These are phyloP conservation scores for Ogataea trehaloabstinens DNA, from an alignment of 805 yeast genomes.

Conservation along the genomic window DNA sequence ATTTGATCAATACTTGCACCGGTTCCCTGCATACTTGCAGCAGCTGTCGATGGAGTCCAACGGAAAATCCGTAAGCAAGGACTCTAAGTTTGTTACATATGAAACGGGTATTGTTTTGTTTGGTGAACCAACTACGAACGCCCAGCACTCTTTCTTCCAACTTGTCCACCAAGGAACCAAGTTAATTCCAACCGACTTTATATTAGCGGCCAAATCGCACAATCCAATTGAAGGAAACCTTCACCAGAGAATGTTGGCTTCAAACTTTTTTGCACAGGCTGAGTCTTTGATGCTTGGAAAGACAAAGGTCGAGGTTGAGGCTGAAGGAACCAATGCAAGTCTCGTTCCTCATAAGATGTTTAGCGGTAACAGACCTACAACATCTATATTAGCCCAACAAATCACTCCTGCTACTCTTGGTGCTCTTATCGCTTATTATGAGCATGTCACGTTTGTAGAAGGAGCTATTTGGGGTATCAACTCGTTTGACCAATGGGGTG, in stretches of 20 bases:
- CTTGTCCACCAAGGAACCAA: slow-evolving; percentile 99
- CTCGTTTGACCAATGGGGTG: slow-evolving; percentile 99
- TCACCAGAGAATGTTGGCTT: slow-evolving; percentile 98
- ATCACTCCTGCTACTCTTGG: slow-evolving; percentile 97
- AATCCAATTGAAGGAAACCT: slow-evolving; percentile 92
- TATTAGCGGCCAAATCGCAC: slow-evolving; percentile 95
- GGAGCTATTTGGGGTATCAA: slow-evolving; percentile 99
- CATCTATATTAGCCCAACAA: slow-evolving; percentile 92
- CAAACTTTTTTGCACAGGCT: slow-evolving; percentile 97
- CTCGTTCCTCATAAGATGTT: slow-evolving; percentile 94
- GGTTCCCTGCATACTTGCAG: slow-evolving; percentile 99
- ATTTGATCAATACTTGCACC: slow-evolving; percentile 96
- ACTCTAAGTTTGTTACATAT: slow-evolving; percentile 86
- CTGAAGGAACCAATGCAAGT: slow-evolving; percentile 81
- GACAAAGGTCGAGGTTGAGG: slow-evolving; percentile 74
- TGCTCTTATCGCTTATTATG: slow-evolving; percentile 95
- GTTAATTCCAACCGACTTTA: slow-evolving; percentile 94
- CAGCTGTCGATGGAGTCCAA: slow-evolving; percentile 99
- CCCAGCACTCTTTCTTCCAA: slow-evolving; percentile 99
- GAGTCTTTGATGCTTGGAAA: slow-evolving; percentile 98
- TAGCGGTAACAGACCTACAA: slow-evolving; percentile 98
- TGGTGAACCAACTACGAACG: slow-evolving; percentile 98
- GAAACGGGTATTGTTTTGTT: slow-evolving; percentile 94
- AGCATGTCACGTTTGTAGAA: slow-evolving; percentile 94
- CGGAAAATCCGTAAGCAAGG: slow-evolving; percentile 96